Base-by-base conservation (phyloP, 2,329 filamentous ascomycete species). In the Nectriaceae sp. region DNA sequence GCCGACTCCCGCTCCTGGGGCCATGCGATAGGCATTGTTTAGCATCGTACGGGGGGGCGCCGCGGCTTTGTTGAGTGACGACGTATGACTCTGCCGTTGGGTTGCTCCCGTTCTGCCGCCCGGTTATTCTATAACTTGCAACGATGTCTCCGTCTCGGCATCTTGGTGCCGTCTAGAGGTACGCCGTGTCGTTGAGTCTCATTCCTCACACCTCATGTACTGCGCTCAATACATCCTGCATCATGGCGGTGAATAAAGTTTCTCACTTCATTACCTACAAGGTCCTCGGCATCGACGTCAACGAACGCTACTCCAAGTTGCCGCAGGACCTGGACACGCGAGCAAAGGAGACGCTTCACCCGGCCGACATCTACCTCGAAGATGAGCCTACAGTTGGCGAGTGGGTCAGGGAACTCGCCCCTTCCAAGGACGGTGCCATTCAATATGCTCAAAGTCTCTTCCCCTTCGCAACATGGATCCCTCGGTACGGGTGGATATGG, bases 401-500 rank as follows among this genome's bases (percentile, higher is more conserved):
- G 58, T 90, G 80, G 79, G 50, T 90, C 24, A 64, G 65, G 6
- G 76, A 82, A 3, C 60, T 83, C 11, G 64, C 73, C 1, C 88
- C 88, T 0, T 72, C 70, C 3, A 64, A 68, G 13, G 54, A 56
- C 0, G 75, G 80, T 15, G 52, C 80, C 8, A 39, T 63, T 11
- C 54, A 67, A 5, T 91, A 90, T 59, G 52, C 80, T 33, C 70
- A 56, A 8, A 63, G 63, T 20, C 51, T 77, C 1, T 89, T 91
- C 59, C 88, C 88, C 0, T 89, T 88, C 59, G 67, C 81, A 2
- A 73, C 75, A 19, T 91, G 88, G 88, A 85, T 90, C 46, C 66
- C 70, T 19, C 76, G 83, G 46, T 93, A 92, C 70, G 90, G 90
- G 60, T 15, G 80, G 4, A 80, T 83, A 67, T 92, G 89, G 89